Base-by-base conservation (phyloP, 805 yeast species). In the Jamesozyma lodderae region DNA sequence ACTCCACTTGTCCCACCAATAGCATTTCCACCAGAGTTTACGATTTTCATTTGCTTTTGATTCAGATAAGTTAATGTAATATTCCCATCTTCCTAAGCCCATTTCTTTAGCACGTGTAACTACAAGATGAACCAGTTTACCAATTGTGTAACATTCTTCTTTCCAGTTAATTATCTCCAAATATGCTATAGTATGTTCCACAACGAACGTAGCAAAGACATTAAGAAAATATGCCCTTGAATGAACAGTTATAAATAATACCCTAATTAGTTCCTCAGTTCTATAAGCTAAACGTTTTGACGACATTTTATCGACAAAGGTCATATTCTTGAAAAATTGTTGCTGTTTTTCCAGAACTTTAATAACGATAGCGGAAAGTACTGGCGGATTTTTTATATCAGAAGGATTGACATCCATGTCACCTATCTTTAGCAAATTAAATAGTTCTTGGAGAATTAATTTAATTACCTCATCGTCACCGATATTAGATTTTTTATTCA, bases 1-100 rank as follows among this genome's bases (percentile, higher is more conserved):
- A 31, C 31, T 34, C 51, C 49, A 48, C 19, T 38, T 40, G 37
- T 45, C 51, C 49, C 49, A 45, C 51, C 49, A 45, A 16, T 38
- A 39, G 19, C 41, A 32, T 10, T 36, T 40, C 53, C 51, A 48
- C 49, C 49, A 48, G 4, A 43, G 10, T 23, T 28, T 28, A 14
- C 53, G 36, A 7, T 35, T 33, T 17, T 33, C 19, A 15, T 48
- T 45, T 1, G 51, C 51, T 10, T 22, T 16, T 3, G 10, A n/a
- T 34, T 47, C 49, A 4, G 31, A 28, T 8, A 37, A 10, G 6
- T 29, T 32, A 8, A 43, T 25, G n/a, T 48, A 41, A 28, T 40
- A 47, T 21, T 48, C 49, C 53, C 53, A 48, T 22, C 53, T 27
- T 31, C 39, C 40, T 6, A 45, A 30, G 6, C 41, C 37, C 5